phyloP scores from a whole-genome alignment of 306 rosid genomes.

The Dryas alaskensis region DNA sequence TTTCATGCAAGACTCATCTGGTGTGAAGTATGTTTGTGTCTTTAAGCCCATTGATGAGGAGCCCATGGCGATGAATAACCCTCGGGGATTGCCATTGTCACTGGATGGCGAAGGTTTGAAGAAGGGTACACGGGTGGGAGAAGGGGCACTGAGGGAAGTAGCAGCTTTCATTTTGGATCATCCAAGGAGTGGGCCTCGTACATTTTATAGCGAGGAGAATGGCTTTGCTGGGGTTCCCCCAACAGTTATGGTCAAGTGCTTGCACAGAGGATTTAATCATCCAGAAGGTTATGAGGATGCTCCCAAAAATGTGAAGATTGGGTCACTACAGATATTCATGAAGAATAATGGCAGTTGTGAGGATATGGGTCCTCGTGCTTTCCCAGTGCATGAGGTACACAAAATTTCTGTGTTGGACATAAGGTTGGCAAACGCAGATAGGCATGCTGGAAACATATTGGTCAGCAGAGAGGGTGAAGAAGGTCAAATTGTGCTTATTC shows the following conservation, averaged over 20 bases:
- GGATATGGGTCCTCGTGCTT: constrained; percentile 76
- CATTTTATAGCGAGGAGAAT: constrained; percentile 42
- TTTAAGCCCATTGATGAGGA: constrained; percentile 79
- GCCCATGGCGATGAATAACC: constrained; percentile 72
- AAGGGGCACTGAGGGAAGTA: constrained; percentile 96
- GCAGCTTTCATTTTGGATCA: constrained; percentile 93
- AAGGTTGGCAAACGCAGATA: constrained; percentile 85
- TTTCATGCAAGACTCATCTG: constrained; percentile 66
- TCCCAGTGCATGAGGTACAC: constrained; percentile 70
- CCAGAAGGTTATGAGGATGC: constrained; percentile 34
- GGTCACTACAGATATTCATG: constrained; percentile 73
- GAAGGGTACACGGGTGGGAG: constrained; percentile 87
- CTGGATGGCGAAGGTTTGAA: constrained; percentile 80
- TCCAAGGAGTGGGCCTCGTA: constrained; percentile 58
- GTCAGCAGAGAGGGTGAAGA: constrained; percentile 27
- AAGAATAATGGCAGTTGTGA: constrained; percentile 79
- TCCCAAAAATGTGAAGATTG: constrained; percentile 52
- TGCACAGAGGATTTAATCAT: constrained; percentile 69
- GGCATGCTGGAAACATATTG: constrained; percentile 89
- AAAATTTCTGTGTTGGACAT: constrained; percentile 77
- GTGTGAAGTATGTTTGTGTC: constrained; percentile 55
- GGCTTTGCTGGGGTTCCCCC: constrained; percentile 97
- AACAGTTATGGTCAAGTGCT: constrained; percentile 68
- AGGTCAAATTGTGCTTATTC: constrained; percentile 58
- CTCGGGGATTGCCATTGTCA: constrained; percentile 71